Base-by-base conservation (phyloP, 75 land plant genomes). In the Pinus tabuliformis region DNA sequence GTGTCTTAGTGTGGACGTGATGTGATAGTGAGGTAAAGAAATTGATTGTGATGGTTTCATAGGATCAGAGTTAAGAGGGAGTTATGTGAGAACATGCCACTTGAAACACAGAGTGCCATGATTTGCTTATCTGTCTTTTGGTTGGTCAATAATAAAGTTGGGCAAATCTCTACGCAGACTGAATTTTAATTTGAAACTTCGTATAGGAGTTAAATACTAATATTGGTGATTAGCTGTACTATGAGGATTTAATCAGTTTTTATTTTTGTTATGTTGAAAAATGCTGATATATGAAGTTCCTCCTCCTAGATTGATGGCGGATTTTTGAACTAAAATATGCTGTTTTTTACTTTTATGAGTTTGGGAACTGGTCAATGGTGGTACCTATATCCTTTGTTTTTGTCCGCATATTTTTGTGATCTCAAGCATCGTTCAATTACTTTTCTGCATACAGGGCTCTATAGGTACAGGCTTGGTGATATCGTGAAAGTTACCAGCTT, bases 391-490 rank as follows among this genome's bases (percentile, higher is more conserved):
- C 12, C 54, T 49, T 49, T 49, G 54, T 9, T 49, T 49, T 49
- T 49, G 54, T 49, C 13, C 1, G 11, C 54, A 49, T 2, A 33
- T 65, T 37, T 33, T 65, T 37, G 70, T 65, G 17, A 65, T 2
- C 36, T 37, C 18, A n/a, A 37, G n/a, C 45, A 3, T 37, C 42
- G 22, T 6, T 39, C 39, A 66, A 66, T 66, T 8, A 12, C 49
- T 66, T 37, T 49, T 49, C 12, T 39, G 45, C 3, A 37, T 39
- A 20, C 39, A 83, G 92, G 92, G 6, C 74, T 90, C 1, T 90
- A 90, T 49, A 83, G 92, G 63, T 89, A 84, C 75, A 73, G 91
- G 58, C 79, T 92, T 8, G 97, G 91, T 12, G 97, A 94, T 60
- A 78, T 90, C 12, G 89, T 94, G 58, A 90, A 79, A 77, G 90